These are phyloP conservation scores for Yarrowia sp. DNA, from an alignment of 805 yeast genomes.

Conservation along the genomic window DNA sequence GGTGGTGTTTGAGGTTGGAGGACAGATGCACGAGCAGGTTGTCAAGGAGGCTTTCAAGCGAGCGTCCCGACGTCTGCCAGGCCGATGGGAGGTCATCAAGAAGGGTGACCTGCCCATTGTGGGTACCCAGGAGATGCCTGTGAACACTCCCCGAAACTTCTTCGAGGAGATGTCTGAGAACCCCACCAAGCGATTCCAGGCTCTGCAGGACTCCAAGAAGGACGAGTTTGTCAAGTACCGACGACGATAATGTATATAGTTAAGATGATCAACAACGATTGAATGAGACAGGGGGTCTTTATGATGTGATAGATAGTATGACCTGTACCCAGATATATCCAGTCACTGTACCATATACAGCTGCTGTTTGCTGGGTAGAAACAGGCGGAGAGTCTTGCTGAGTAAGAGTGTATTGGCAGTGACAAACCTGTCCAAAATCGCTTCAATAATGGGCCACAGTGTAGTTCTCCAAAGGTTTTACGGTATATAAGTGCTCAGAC, in stretches of 20 bases:
- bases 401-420: too few species aligned
- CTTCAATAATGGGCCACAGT: too few species aligned
- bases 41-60: conserved; percentile 87
- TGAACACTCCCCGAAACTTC: conserved; percentile 51
- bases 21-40: conserved; percentile 77
- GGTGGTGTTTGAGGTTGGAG: conserved; percentile 77
- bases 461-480: too few species aligned
- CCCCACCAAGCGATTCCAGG: conserved; percentile 66
- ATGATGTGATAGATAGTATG: too few species aligned
- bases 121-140: conserved; percentile 57
- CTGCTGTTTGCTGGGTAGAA: too few species aligned
- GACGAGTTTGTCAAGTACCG: conserved; percentile 58
- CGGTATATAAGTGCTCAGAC: too few species aligned
- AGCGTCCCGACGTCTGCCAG: conserved; percentile 90
- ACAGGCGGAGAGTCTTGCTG: too few species aligned
- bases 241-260: conserved; percentile 48
- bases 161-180: conserved; percentile 52
- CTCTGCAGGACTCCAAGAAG: conserved; percentile 50
- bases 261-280: too few species aligned
- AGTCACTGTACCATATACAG: too few species aligned
- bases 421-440: too few species aligned
- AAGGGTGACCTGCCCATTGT: conserved; percentile 64
- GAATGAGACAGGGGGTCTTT: too few species aligned
- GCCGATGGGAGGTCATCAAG: conserved; percentile 80
- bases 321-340: too few species aligned